phyloP scores from a whole-genome alignment of 768 basidiomycete species.

The Exidia glandulosa region DNA sequence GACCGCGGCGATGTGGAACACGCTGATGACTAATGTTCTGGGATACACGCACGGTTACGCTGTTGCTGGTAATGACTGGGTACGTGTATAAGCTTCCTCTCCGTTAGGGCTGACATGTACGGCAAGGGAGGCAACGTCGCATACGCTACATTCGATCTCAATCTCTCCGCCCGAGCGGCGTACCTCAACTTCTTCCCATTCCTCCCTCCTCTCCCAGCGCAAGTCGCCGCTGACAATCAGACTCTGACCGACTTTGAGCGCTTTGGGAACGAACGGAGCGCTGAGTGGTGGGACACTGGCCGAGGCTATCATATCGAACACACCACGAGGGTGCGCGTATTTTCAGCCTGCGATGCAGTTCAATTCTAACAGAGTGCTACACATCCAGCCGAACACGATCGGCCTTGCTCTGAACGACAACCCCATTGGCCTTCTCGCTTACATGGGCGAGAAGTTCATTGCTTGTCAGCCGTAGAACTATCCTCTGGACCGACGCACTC shows the following conservation, averaged over 20 bases:
- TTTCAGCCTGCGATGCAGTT: not conserved
- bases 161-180: constrained; percentile 5
- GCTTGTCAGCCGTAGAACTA: constrained; percentile 6
- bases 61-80: not conserved
- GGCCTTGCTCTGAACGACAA: constrained; percentile 17
- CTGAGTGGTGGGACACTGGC: constrained; percentile 2
- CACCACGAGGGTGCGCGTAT: constrained; percentile 1
- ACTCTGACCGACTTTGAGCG: constrained; percentile 1
- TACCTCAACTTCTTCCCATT: constrained; percentile 8
- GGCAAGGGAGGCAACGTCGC: not conserved
- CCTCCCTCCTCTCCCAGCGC: not conserved
- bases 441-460: constrained; percentile 13
- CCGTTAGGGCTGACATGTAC: not conserved
- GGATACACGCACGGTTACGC: constrained; percentile 13
- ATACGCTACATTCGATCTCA: constrained; percentile 5
- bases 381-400: constrained; percentile 13
- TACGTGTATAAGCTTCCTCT: not conserved
- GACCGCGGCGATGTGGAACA: constrained; percentile 17
- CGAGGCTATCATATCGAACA: constrained; percentile 1
- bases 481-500: not conserved
- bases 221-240: not conserved
- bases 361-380: too few relatives aligned
- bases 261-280: not conserved
- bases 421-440: constrained; percentile 16
- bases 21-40: constrained; percentile 17